Evolutionary conservation across 352 stramenopile genomes (phyloP).

Genomic region (Aphanomyces astaci): DNA sequence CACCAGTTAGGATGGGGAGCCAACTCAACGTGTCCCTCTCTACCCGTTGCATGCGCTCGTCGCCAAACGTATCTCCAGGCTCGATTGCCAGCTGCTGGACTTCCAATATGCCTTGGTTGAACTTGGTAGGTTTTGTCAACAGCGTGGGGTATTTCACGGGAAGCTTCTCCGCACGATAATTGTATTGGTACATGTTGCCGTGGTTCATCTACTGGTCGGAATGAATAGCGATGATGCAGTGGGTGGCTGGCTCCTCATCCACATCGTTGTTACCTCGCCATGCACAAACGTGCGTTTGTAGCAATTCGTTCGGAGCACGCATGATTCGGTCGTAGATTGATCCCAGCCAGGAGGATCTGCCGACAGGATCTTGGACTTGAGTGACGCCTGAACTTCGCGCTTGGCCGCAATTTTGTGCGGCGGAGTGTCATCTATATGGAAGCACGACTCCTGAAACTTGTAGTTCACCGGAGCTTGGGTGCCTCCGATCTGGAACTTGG

Average conservation of each 20-base stretch:
- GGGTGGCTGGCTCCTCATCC: too few species aligned
- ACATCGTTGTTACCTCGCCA: slow-evolving; percentile 69
- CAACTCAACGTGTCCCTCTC: neutral
- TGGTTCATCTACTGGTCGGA: slow-evolving; percentile 43
- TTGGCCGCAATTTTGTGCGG: slow-evolving; percentile 49
- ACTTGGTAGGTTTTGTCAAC: slow-evolving; percentile 64
- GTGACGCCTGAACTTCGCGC: slow-evolving; percentile 45
- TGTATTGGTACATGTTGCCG: slow-evolving; percentile 78
- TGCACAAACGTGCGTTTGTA: slow-evolving; percentile 62
- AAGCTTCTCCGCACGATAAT: slow-evolving; percentile 76
- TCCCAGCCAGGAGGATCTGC: slow-evolving; percentile 52
- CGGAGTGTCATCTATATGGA: slow-evolving; percentile 51
- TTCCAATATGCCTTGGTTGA: slow-evolving; percentile 71
- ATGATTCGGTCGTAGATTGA: slow-evolving; percentile 42
- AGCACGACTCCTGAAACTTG: slow-evolving; percentile 62
- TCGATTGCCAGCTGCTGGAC: slow-evolving; percentile 57
- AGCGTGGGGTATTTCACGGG: slow-evolving; percentile 67
- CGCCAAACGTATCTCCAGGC: slow-evolving; percentile 52
- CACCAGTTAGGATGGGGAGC: too few species aligned
- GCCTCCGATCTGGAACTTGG: slow-evolving; percentile 61
- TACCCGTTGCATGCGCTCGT: slow-evolving; percentile 60
- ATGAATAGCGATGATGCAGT: neutral
- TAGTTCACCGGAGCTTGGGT: slow-evolving; percentile 57
- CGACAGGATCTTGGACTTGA: slow-evolving; percentile 54
- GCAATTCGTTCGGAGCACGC: slow-evolving; percentile 37